Conservation (phyloP, 345 rosid genomes). For the Populus deltoides region DNA sequence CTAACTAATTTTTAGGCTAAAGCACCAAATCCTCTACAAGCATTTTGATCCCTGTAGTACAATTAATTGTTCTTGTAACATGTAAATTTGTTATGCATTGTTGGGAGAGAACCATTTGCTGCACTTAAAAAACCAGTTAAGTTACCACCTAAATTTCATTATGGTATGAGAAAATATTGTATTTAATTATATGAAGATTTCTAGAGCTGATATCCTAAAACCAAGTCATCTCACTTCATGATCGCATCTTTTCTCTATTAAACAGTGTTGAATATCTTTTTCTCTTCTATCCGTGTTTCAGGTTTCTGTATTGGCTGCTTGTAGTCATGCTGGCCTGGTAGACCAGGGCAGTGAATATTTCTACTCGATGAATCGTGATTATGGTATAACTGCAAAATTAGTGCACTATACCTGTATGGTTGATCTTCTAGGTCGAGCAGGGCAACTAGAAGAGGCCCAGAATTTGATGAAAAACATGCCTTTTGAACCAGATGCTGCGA, state of each 20-base stretch:
- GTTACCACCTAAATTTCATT: neutral
- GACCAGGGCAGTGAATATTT: slow-evolving; percentile 54
- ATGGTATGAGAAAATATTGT: neutral
- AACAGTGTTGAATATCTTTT: neutral
- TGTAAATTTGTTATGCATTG: neutral
- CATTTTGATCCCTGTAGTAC: too few species aligned
- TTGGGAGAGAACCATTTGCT: neutral
- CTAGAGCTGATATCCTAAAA: neutral
- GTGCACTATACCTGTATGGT: slow-evolving; percentile 70
- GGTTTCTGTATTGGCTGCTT: slow-evolving; percentile 67
- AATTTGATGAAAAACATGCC: slow-evolving; percentile 56
- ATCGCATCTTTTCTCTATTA: neutral
- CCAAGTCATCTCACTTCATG: neutral
- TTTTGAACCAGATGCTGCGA: slow-evolving; percentile 63
- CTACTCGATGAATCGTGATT: slow-evolving; percentile 48
- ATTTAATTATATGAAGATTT: neutral
- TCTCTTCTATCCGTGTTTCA: slow-evolving; percentile 20
- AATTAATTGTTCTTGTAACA: neutral
- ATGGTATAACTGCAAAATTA: slow-evolving; percentile 52
- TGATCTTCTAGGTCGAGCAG: slow-evolving; percentile 76
- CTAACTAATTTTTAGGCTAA: too few species aligned
- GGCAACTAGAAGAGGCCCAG: slow-evolving; percentile 57
- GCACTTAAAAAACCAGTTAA: neutral
- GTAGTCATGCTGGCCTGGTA: slow-evolving; percentile 64
- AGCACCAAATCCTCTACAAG: too few species aligned